A percentile compares a stretch with the other conserved stretches of the same genome.
phyloP scores from a whole-genome alignment of 2,329 filamentous ascomycete species.

The Fusarium sarcochroum region DNA sequence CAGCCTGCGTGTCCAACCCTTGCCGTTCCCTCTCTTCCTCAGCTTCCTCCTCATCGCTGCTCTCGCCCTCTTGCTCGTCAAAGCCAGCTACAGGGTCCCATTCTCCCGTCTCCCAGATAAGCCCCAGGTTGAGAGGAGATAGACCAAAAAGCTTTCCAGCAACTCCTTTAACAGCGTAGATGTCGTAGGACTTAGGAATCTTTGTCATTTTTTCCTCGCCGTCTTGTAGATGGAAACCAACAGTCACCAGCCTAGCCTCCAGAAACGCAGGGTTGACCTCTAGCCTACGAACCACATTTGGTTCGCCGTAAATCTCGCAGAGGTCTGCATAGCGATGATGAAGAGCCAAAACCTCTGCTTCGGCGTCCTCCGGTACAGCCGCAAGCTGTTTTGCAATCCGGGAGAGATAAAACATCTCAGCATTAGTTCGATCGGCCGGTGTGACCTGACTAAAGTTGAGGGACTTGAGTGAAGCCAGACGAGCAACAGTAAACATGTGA shows the following conservation, averaged over 20 bases:
- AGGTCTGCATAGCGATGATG: constrained; percentile 83
- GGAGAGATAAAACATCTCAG: constrained; percentile 93
- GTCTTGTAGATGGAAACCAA: constrained; percentile 63
- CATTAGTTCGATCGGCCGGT: constrained; percentile 82
- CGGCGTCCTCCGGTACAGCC: constrained; percentile 65
- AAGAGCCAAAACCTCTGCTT: constrained; percentile 67
- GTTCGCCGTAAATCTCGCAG: constrained; percentile 82
- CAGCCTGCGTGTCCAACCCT: constrained; percentile 44
- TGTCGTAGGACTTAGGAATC: constrained; percentile 83
- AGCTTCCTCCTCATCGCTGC: constrained; percentile 66
- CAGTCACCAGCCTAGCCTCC: constrained; percentile 80
- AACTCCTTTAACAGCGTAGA: constrained; percentile 86
- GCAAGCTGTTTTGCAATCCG: constrained; percentile 84
- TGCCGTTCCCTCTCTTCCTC: constrained; percentile 50
- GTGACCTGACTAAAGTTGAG: constrained; percentile 84
- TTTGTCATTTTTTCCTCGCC: constrained; percentile 55
- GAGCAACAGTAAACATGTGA: constrained; percentile 89
- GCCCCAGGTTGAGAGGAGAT: constrained; percentile 72
- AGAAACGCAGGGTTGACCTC: constrained; percentile 83
- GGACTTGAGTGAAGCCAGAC: constrained; percentile 74
- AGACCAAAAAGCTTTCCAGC: constrained; percentile 79
- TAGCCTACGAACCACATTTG: constrained; percentile 69
- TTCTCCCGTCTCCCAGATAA: constrained; percentile 93
- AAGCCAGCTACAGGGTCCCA: constrained; percentile 82
- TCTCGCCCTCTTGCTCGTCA: constrained; percentile 69